Evolutionary conservation across 2,329 filamentous ascomycete genomes (phyloP), one percentile per base, ranked within the genome.

Genomic region (Magnaporthiopsis incrustans): DNA sequence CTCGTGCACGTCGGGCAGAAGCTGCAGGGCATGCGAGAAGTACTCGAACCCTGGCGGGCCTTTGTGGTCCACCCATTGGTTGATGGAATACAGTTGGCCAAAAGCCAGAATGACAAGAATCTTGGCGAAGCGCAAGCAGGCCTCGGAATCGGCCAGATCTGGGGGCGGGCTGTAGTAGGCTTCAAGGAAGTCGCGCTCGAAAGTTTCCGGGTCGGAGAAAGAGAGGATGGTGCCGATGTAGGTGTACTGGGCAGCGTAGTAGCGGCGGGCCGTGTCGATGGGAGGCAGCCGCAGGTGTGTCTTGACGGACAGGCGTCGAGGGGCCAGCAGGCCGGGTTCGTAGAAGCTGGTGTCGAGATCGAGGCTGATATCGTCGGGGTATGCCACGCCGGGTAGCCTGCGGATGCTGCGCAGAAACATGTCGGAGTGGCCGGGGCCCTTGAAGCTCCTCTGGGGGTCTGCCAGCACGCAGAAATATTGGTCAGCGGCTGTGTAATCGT

Each of bases 201-300:
- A 84, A 22, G 76, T 70, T 4, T 73, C 69, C 0, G 80, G 79
- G 32, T 80, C 77, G 0, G 80, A 77, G 59, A 85, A 81, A 14
- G 80, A 79, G 65, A 85, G 85, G 12, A 85, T 85, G 18, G 82
- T 84, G 14, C 82, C 82, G 25, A 85, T 84, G 64, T 83, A 85
- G 44, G 77, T 76, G 69, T 84, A 82, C 65, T 85, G 83, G 0
- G 81, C 79, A 1, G 62, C 64, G 33, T 68, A 70, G 78, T 8
- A 81, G 78, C 77, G 71, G 66, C 77, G 77, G 0, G 80, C 80
- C 66, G 80, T 78, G 53, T 81, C 78, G 32, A 76, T 44, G 6
- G 64, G 65, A 50, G 65, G 65, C n/a, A 62, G 53, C 11, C 61
- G 61, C n/a, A 62, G 32, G 61, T 57, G 75, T 64, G 15, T 69